phyloP scores from a whole-genome alignment of 2,329 filamentous ascomycete genomes.

The Endoconidiophora polonica region DNA sequence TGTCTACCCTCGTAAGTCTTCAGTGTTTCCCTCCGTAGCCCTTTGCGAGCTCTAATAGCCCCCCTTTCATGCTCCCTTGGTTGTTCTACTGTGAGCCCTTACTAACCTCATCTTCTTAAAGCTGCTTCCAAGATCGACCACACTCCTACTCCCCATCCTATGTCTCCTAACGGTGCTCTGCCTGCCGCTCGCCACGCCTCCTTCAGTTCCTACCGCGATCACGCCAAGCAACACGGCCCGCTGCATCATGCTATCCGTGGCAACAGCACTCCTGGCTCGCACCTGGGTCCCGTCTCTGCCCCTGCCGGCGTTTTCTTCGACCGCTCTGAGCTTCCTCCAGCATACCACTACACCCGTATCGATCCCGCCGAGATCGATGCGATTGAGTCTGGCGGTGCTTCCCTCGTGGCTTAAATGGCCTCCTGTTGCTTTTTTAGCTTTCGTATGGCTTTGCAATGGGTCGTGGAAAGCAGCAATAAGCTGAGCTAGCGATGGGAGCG shows the following conservation, averaged over 20 bases:
- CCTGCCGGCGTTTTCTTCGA: slow-evolving; percentile 70
- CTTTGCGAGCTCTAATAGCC: slow-evolving; percentile 1
- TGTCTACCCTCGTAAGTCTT: slow-evolving; percentile 36
- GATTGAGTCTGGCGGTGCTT: slow-evolving; percentile 79
- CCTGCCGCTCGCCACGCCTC: slow-evolving; percentile 40
- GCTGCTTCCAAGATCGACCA: slow-evolving; percentile 48
- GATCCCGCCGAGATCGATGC: slow-evolving; percentile 81
- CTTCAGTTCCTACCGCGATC: slow-evolving; percentile 63
- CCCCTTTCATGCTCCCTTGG: not conserved
- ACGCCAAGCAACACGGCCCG: slow-evolving; percentile 63
- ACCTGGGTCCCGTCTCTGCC: slow-evolving; percentile 57
- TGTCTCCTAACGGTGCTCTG: slow-evolving; percentile 47
- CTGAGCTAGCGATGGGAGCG: not conserved
- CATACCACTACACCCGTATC: slow-evolving; percentile 65
- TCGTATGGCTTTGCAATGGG: not conserved
- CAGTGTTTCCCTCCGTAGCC: not conserved
- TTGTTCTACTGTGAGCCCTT: slow-evolving; percentile 14
- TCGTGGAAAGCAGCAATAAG: not conserved
- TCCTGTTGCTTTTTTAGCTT: too few relatives aligned
- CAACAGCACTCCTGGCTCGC: slow-evolving; percentile 48
- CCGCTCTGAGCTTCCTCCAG: slow-evolving; percentile 65
- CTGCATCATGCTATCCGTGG: slow-evolving; percentile 41
- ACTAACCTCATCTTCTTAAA: slow-evolving; percentile 22
- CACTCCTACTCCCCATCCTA: slow-evolving; percentile 56
- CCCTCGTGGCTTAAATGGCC: slow-evolving; percentile 19